These are phyloP conservation scores for Chenopodium berlandieri DNA, from an alignment of 148 eudicot genomes.

Conservation along the genomic window DNA sequence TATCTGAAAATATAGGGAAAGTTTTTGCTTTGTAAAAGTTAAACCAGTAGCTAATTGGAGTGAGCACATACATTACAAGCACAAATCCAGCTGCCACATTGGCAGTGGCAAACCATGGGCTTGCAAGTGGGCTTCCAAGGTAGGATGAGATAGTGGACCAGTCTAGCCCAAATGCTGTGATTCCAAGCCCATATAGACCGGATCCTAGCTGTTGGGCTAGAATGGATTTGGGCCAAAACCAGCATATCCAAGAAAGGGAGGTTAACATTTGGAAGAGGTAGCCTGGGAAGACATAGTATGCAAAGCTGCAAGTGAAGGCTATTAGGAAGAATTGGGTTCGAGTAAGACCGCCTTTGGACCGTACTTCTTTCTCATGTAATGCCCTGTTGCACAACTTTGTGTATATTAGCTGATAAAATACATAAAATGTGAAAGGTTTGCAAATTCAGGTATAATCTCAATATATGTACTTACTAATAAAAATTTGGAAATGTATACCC, in stretches of 20 bases:
- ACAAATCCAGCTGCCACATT: conserved; percentile 86
- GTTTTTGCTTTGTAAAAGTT: conserved; percentile 75
- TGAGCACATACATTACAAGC: conserved; percentile 77
- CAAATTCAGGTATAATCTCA: neutral
- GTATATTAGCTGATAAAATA: neutral
- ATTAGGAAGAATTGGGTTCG: conserved; percentile 84
- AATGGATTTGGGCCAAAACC: conserved; percentile 78
- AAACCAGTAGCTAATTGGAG: conserved; percentile 83
- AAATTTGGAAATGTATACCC: too few species aligned
- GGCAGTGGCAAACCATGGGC: conserved; percentile 99
- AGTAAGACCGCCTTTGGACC: conserved; percentile 77
- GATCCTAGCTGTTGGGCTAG: conserved; percentile 92
- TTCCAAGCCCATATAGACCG: conserved; percentile 80
- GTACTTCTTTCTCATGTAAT: conserved; percentile 79
- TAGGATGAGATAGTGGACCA: conserved; percentile 94
- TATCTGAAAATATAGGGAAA: conserved; percentile 79
- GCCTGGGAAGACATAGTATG: conserved; percentile 88
- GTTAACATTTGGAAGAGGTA: conserved; percentile 86
- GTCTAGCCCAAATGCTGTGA: conserved; percentile 75
- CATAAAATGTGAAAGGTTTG: neutral
- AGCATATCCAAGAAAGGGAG: conserved; percentile 93
- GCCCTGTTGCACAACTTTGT: conserved; percentile 50
- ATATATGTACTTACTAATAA: too few species aligned
- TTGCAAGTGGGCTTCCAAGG: conserved; percentile 95
- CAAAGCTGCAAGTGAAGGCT: conserved; percentile 86